phyloP scores from a whole-genome alignment of 805 yeast species.

The Saccharomycopsis malanga region DNA sequence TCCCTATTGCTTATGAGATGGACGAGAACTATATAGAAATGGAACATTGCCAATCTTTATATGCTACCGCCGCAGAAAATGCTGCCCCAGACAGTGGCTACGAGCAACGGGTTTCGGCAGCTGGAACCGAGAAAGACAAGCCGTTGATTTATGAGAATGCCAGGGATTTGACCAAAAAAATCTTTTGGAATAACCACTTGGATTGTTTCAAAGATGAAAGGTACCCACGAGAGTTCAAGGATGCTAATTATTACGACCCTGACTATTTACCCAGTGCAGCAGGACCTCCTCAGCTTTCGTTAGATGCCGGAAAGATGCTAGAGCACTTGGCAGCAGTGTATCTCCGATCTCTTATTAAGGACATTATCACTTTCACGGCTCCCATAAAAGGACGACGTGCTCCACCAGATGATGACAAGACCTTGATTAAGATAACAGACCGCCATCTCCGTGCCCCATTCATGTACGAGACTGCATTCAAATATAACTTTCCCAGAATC shows the following conservation, averaged over 20 bases:
- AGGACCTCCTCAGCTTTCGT: background rate
- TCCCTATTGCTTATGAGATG: constrained; percentile 50
- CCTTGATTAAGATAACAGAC: too few relatives aligned
- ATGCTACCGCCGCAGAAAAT: too few relatives aligned
- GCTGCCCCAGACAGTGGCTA: too few relatives aligned
- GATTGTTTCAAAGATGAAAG: background rate
- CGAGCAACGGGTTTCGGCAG: too few relatives aligned
- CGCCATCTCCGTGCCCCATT: too few relatives aligned
- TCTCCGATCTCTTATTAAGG: background rate
- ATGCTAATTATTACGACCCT: too few relatives aligned
- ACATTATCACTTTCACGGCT: background rate
- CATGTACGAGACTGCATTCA: too few relatives aligned
- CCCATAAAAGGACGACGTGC: too few relatives aligned
- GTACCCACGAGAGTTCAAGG: background rate
- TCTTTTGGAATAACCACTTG: constrained; percentile 6
- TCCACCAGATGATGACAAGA: too few relatives aligned
- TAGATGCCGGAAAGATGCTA: background rate
- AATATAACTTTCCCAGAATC: too few relatives aligned
- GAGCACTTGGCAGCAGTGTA: background rate
- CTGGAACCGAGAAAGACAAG: background rate
- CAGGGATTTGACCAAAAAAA: constrained; percentile 1
- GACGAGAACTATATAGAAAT: constrained; percentile 35
- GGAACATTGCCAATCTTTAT: constrained; percentile 42
- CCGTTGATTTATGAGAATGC: background rate
- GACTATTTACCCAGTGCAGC: too few relatives aligned